phyloP scores from a whole-genome alignment of 1,284 basidiomycete genomes.

The Moesziomyces globuligerus region DNA sequence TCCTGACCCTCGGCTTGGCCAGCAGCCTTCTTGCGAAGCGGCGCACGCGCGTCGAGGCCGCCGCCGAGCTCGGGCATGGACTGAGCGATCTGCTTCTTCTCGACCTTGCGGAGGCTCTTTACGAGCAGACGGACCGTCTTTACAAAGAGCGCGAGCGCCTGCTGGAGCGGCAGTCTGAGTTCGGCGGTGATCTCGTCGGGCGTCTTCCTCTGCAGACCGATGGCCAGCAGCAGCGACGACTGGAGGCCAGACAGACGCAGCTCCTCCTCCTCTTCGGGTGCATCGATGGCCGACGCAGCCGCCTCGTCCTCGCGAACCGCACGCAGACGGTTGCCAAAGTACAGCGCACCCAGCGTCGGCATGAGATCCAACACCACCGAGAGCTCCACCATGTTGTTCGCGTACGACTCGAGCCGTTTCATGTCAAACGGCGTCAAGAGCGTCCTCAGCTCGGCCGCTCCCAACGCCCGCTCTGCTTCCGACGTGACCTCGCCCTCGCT shows the following conservation, averaged over 20 bases:
- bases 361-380: conserved; percentile 94
- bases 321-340: conserved; percentile 75
- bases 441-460: conserved; percentile 77
- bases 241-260: conserved; percentile 59
- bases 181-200: conserved; percentile 75
- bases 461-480: conserved; percentile 49
- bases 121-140: conserved; percentile 89
- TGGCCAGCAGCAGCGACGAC: conserved; percentile 70
- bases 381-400: conserved; percentile 95
- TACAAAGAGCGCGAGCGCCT: conserved; percentile 88
- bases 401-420: conserved; percentile 93
- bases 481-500: conserved; percentile 17
- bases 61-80: conserved; percentile 40
- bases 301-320: conserved; percentile 52
- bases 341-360: conserved; percentile 80
- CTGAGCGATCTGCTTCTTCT: conserved; percentile 71
- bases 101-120: conserved; percentile 81
- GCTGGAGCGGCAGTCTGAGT: conserved; percentile 83
- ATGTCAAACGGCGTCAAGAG: conserved; percentile 91
- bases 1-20: conserved; percentile 17
- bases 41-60: conserved; percentile 18
- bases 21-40: conserved; percentile 20
- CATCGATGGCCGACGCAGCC: conserved; percentile 42
- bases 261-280: conserved; percentile 38
- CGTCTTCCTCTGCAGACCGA: conserved; percentile 90